Evolutionary conservation across 257 asterid species (phyloP).

Genomic region (Petunia axillaris): DNA sequence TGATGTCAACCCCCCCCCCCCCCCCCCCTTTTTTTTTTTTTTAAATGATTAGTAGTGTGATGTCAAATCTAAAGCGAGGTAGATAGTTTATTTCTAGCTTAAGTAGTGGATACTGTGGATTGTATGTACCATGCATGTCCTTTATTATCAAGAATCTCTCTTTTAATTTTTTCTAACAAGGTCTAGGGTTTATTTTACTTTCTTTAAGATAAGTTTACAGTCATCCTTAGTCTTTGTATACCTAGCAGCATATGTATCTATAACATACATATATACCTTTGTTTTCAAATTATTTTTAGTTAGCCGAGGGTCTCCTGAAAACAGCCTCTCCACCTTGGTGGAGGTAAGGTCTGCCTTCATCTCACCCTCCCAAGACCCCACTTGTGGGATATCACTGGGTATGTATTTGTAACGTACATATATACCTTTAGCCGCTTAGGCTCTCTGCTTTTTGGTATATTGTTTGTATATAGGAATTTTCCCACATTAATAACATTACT

Average conservation of each 20-base stretch:
- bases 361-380: too few relatives aligned
- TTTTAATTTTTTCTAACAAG: slow-evolving; percentile 1
- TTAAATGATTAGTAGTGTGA: background rate
- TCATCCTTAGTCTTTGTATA: background rate
- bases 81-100: background rate
- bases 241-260: slow-evolving; percentile 2
- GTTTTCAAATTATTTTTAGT: too few relatives aligned
- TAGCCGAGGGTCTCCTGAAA: too few relatives aligned
- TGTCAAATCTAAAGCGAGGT: background rate
- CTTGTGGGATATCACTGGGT: background rate
- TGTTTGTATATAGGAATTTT: background rate
- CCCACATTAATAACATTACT: background rate
- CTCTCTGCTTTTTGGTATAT: slow-evolving; percentile 2
- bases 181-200: slow-evolving; percentile 15
- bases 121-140: background rate
- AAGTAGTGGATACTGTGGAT: background rate
- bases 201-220: slow-evolving; percentile 1
- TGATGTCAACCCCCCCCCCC: background rate
- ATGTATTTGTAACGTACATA: background rate
- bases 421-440: background rate
- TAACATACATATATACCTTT: background rate
- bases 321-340: too few relatives aligned
- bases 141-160: background rate
- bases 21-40: too few relatives aligned
- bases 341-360: too few relatives aligned